Evolutionary conservation across 1,284 basidiomycete species (phyloP).

Genomic region (Cryptococcus maquisensis): DNA sequence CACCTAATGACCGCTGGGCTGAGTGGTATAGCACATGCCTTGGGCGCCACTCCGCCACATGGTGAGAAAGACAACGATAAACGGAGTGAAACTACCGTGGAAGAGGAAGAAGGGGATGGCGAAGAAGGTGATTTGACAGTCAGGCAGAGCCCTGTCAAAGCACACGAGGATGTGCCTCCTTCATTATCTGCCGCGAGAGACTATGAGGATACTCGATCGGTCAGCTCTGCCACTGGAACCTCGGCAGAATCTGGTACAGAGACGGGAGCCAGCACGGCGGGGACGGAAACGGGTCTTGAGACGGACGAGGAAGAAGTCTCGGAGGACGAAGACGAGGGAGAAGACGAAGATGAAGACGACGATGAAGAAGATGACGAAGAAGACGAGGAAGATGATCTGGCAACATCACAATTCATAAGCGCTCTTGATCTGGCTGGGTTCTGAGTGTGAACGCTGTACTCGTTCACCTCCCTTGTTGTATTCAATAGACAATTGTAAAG

Average conservation of each 20-base stretch:
- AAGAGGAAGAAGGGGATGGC: background rate
- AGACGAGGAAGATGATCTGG: slow-evolving; percentile 29
- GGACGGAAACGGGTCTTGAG: background rate
- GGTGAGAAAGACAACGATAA: background rate
- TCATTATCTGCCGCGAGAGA: too few relatives aligned
- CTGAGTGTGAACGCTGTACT: background rate
- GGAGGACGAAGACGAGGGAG: slow-evolving; percentile 11
- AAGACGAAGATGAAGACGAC: slow-evolving; percentile 29
- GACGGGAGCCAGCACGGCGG: slow-evolving; percentile 7
- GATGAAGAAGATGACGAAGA: slow-evolving; percentile 36
- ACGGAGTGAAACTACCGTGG: background rate
- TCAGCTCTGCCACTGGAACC: background rate
- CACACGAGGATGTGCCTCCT: too few relatives aligned
- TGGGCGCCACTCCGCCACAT: background rate
- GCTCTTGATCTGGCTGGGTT: slow-evolving; percentile 43
- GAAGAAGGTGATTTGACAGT: background rate
- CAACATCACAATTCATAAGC: slow-evolving; percentile 41
- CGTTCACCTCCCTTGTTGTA: background rate
- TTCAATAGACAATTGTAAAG: background rate
- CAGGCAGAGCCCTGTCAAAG: too few relatives aligned
- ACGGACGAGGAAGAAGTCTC: slow-evolving; percentile 6
- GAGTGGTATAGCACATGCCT: slow-evolving; percentile 2
- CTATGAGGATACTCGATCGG: background rate
- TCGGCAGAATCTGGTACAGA: background rate
- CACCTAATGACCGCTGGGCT: slow-evolving; percentile 2